Percentiles rank a stretch among this genome's conserved stretches.
These are phyloP conservation scores for Astraeus odoratus DNA, from an alignment of 768 basidiomycete species.

Conservation along the genomic window DNA sequence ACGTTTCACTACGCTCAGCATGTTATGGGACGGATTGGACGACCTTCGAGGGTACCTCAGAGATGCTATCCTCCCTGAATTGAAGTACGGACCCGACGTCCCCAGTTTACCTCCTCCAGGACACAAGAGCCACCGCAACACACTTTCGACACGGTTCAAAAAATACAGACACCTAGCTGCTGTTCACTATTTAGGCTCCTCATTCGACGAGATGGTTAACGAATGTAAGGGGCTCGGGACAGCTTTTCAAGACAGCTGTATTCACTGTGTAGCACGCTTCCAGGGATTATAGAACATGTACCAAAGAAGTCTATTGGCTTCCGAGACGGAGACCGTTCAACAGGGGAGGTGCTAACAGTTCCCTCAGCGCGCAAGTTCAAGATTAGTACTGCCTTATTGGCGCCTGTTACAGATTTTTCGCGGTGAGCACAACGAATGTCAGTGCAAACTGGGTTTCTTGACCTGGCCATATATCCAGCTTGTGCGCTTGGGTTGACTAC, in stretches of 20 bases:
- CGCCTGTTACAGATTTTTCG: conserved; percentile 27
- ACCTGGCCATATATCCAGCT: conserved; percentile 10
- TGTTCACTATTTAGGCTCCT: conserved; percentile 21
- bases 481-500: conserved; percentile 27
- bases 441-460: background rate
- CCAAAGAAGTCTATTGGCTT: conserved; percentile 23
- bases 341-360: conserved; percentile 25
- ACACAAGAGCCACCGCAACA: conserved; percentile 30
- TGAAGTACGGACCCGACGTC: conserved; percentile 22
- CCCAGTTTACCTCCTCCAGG: conserved; percentile 17
- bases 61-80: conserved; percentile 26
- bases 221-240: conserved; percentile 16
- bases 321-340: conserved; percentile 20
- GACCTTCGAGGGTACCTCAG: conserved; percentile 29
- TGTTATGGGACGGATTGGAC: conserved; percentile 26
- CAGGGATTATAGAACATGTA: conserved; percentile 24
- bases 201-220: conserved; percentile 23
- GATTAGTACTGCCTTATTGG: conserved; percentile 17
- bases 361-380: conserved; percentile 26
- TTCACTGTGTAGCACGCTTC: background rate
- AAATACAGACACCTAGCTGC: conserved; percentile 26
- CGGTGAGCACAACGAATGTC: conserved; percentile 15
- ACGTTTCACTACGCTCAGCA: conserved; percentile 3
- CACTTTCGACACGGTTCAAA: conserved; percentile 27
- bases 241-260: background rate